Base-by-base conservation (phyloP, 805 yeast species). In the Wickerhamiella vanderwaltii region DNA sequence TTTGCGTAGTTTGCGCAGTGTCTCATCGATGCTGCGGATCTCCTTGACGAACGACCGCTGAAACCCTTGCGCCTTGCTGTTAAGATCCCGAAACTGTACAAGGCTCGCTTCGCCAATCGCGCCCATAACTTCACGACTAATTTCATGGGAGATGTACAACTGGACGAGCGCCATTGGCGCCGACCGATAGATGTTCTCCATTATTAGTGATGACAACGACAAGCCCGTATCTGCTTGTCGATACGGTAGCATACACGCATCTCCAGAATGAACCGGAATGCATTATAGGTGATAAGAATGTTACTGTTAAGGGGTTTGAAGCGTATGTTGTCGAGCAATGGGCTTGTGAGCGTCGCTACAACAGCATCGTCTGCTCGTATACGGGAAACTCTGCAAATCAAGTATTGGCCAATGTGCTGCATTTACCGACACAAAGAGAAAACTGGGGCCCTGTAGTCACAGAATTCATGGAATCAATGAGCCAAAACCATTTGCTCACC, bases 121-220 rank as follows among this genome's bases (percentile, higher is more conserved):
- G 44, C 84, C 76, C 13, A 85, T 79, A 24, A 83, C 75, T 43
- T 85, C 93, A 47, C 97, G 72, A 6, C 94, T 75, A 22, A 80
- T 76, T 62, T 91, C 98, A 18, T 81, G 73, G 1, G 97, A 87
- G 40, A 91, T 75, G 59, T 85, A 88, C 51, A 91, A 67, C 65
- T 91, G 95, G 33, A 88, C 80, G 51, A 87, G 73, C 41, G 93
- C 76, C 97, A 91, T 93, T 55, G 85, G 95, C 77, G 97, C 97
- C 39, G 97, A 87, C 68, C 95, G 49, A 34, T 51, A 52, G 20
- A 51, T 43, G 39, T 50, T 46, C 37, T 52, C 56, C n/a, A n/a
- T n/a, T n/a, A n/a, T n/a, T n/a, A n/a, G n/a, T n/a, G n/a, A n/a
- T n/a, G n/a, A n/a, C n/a, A n/a, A n/a, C n/a, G n/a, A n/a, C n/a